Conservation (phyloP, 441 rosid species). For the Bruguiera hainesii region DNA sequence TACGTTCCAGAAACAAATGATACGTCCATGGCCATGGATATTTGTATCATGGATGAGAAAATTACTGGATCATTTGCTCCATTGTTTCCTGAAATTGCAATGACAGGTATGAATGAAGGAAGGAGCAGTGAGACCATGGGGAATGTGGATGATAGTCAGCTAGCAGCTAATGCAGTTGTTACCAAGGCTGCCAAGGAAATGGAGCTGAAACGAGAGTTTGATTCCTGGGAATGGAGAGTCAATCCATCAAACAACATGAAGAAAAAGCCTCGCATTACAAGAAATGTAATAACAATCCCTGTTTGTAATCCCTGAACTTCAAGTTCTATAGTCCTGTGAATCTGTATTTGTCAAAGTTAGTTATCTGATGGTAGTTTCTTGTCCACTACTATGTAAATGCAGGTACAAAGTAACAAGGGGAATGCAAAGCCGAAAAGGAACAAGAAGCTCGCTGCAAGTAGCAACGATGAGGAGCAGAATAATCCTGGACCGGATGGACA, state of each 20-base stretch:
- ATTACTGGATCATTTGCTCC: conserved; percentile 12
- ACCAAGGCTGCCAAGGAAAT: conserved; percentile 22
- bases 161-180: conserved; percentile 11
- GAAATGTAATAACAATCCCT: conserved; percentile 33
- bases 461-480: conserved; percentile 32
- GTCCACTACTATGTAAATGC: conserved; percentile 1
- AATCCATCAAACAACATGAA: conserved; percentile 25
- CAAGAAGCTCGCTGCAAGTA: conserved; percentile 23
- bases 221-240: conserved; percentile 20
- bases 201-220: conserved; percentile 37
- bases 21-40: conserved; percentile 24
- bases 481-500: conserved; percentile 44
- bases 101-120: conserved; percentile 23
- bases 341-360: not conserved
- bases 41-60: conserved; percentile 26
- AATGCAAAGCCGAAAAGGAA: conserved; percentile 31
- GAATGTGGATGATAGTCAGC: conserved; percentile 4
- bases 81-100: conserved; percentile 23
- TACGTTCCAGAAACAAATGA: conserved; percentile 28
- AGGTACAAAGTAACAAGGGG: conserved; percentile 33
- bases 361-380: not conserved
- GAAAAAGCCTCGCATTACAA: conserved; percentile 35
- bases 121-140: conserved; percentile 2
- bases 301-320: too few relatives aligned
- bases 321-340: too few relatives aligned